A percentile compares a stretch with the other conserved stretches of the same genome.
Evolutionary conservation across 768 basidiomycete genomes (phyloP).

Genomic region (Russula foetens): DNA sequence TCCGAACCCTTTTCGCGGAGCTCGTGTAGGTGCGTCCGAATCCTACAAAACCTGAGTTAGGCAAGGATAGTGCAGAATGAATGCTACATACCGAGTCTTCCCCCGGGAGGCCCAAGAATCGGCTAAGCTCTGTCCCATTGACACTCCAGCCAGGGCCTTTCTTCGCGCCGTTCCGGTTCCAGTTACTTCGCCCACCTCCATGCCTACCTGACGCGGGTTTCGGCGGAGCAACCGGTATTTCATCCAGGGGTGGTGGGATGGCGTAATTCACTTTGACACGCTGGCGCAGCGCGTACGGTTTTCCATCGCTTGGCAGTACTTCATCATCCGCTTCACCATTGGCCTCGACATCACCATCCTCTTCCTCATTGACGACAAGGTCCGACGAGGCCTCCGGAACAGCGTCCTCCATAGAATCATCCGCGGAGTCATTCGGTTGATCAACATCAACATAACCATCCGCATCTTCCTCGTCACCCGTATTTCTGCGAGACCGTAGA

Average conservation of each 20-base stretch:
- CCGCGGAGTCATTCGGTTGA: constrained; percentile 22
- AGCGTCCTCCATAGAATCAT: constrained; percentile 44
- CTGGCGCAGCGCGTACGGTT: constrained; percentile 59
- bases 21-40: constrained; percentile 59
- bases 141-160: constrained; percentile 72
- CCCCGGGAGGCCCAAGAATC: constrained; percentile 65
- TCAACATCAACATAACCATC: constrained; percentile 21
- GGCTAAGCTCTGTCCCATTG: constrained; percentile 64
- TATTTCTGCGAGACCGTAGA: constrained; percentile 18
- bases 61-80: background rate
- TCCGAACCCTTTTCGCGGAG: constrained; percentile 61
- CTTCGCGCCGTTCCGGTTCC: constrained; percentile 29
- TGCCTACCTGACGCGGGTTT: constrained; percentile 24
- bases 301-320: constrained; percentile 43
- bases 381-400: constrained; percentile 46
- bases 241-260: constrained; percentile 75
- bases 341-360: constrained; percentile 31
- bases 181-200: constrained; percentile 30
- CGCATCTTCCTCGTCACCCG: constrained; percentile 18
- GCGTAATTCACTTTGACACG: constrained; percentile 68
- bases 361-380: constrained; percentile 32
- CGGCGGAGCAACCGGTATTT: constrained; percentile 44
- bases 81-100: constrained; percentile 52
- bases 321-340: constrained; percentile 36
- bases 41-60: constrained; percentile 37